Conservation (phyloP, 306 rosid genomes). For the barrel medic (Medicago truncatula) region MtrunA17r5.0-ANR NC_053048.1:25148501-25149000, state of each 20-base stretch:
- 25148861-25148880: too few species aligned
- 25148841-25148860: too few species aligned
- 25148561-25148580: constrained; percentile 42
- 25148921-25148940: not conserved
- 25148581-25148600: constrained; percentile 57
- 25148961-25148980: not conserved
- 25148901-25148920: not conserved
- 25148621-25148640: constrained; percentile 51
- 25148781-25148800: too few species aligned
- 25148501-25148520: not conserved
- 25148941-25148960: not conserved
- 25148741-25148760: not conserved
- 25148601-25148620: constrained; percentile 59
- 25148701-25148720: not conserved
- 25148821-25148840: too few species aligned
- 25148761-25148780: not conserved
- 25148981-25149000: not conserved
- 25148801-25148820: too few species aligned
- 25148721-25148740: not conserved
- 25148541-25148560: not conserved
- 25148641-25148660: not conserved
- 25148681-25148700: not conserved
- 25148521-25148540: not conserved
- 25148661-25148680: not conserved
- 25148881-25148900: not conserved